Base-by-base conservation (phyloP, 1,139 yeast genomes). In the Yarrowia galli region DNA sequence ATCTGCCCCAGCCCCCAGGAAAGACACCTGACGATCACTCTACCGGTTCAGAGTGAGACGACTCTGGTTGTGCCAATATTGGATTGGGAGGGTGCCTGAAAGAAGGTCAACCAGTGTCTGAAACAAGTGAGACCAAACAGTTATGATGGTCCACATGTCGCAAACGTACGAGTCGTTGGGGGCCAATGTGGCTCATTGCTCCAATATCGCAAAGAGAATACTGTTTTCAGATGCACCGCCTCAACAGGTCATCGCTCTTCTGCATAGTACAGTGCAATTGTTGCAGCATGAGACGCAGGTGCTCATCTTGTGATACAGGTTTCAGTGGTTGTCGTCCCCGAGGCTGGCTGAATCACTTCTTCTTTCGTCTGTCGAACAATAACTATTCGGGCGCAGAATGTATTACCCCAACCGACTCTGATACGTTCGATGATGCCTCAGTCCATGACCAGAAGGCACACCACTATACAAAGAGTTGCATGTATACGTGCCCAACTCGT, bases 221-320 rank as follows among this genome's bases (percentile, higher is more conserved):
- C 18, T 10, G 1, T 38, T 16, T 16, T 38, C 42, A 16, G 23
- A 25, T 25, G 36, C 51, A 23, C 49, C 32, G 51, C 48, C 48
- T 43, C 25, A 16, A 28, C 25, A 32, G 20, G 25, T 49, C 58
- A 35, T 35, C 58, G 35, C 22, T 15, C 28, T 9, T 15, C 56
- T 32, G 56, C 56, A 49, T 15, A 12, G 38, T 20, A 36, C 58
- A 20, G 58, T 35, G 32, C 28, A 16, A 20, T 18, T 15, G 16
- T 18, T 51, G 58, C 58, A 51, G 58, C 43, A 28, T 15, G 22
- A 16, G 60, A 53, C 43, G 60, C 60, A 53, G 60, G 60, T 53
- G 45, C 60, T 53, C 60, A 53, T 38, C 43, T 22, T 22, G 45
- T 10, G 32, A 53, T 53, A 53, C 60, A 23, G 28, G n/a, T 25